These are phyloP conservation scores for Citrus australasica DNA, from an alignment of 345 rosid species.

Conservation along the genomic window DNA sequence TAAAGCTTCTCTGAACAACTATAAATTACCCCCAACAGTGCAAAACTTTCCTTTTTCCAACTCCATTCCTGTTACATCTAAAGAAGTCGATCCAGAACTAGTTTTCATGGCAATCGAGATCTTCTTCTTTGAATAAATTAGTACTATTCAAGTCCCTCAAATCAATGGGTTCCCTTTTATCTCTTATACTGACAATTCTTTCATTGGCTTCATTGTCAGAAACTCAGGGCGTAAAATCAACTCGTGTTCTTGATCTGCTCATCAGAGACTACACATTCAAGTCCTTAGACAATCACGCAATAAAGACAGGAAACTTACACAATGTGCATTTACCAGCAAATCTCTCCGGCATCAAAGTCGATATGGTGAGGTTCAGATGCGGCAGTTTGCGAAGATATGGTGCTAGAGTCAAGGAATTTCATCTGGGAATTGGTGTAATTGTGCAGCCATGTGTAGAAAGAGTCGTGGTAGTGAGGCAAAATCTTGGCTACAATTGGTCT, in stretches of 20 bases:
- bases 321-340: conserved; percentile 59
- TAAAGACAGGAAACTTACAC: conserved; percentile 58
- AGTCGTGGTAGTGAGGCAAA: conserved; percentile 72
- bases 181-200: conserved; percentile 21
- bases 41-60: conserved; percentile 26
- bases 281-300: conserved; percentile 42
- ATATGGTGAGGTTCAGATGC: conserved; percentile 69
- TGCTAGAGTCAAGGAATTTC: conserved; percentile 66
- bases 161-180: conserved; percentile 36
- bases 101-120: conserved; percentile 1
- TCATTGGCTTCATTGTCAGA: conserved; percentile 16
- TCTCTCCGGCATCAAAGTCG: conserved; percentile 67
- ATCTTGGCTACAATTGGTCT: conserved; percentile 70
- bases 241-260: conserved; percentile 62
- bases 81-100: conserved; percentile 6
- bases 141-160: neutral
- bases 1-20: conserved; percentile 21
- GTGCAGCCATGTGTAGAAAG: conserved; percentile 85
- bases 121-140: conserved; percentile 7
- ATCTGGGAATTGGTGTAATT: conserved; percentile 48
- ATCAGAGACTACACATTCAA: conserved; percentile 70
- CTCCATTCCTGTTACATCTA: conserved; percentile 19
- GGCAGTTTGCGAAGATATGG: conserved; percentile 92
- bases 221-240: conserved; percentile 52
- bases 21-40: conserved; percentile 13